Evolutionary conservation across 73 alveolate species (phyloP).

Genomic region (Paramecium bursaria): DNA sequence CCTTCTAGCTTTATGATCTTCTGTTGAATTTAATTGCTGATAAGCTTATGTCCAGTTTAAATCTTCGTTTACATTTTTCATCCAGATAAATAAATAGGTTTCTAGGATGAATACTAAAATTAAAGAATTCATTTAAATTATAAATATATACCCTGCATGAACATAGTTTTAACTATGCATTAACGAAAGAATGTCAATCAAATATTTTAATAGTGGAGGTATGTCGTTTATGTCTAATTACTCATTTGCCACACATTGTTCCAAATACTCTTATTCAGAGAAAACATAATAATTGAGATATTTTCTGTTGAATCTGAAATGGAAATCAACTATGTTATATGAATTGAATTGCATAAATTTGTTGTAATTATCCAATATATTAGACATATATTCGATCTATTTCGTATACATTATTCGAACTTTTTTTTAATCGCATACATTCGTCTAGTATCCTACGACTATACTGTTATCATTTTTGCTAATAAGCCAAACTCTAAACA

Average conservation of each 20-base stretch:
- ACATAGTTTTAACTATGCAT: slow-evolving; percentile 34
- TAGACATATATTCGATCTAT: not conserved
- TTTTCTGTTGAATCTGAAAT: slow-evolving; percentile 25
- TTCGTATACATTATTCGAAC: slow-evolving; percentile 27
- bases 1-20: slow-evolving; percentile 25
- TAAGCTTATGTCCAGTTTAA: slow-evolving; percentile 51
- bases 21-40: slow-evolving; percentile 11
- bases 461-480: slow-evolving; percentile 41
- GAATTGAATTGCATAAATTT: not conserved
- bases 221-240: slow-evolving; percentile 28
- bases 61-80: not conserved
- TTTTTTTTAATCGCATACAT: slow-evolving; percentile 37
- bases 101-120: slow-evolving; percentile 33
- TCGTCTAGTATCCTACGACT: slow-evolving; percentile 11
- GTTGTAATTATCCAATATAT: slow-evolving; percentile 32
- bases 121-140: not conserved
- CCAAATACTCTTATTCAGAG: slow-evolving; percentile 60
- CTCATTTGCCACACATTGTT: not conserved
- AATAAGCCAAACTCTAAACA: slow-evolving; percentile 52
- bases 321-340: slow-evolving; percentile 30
- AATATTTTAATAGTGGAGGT: slow-evolving; percentile 7
- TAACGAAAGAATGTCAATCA: not conserved
- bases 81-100: not conserved
- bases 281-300: slow-evolving; percentile 4
- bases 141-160: slow-evolving; percentile 53